phyloP scores from a whole-genome alignment of 805 yeast species.

The Kluyveromyces siamensis region DNA sequence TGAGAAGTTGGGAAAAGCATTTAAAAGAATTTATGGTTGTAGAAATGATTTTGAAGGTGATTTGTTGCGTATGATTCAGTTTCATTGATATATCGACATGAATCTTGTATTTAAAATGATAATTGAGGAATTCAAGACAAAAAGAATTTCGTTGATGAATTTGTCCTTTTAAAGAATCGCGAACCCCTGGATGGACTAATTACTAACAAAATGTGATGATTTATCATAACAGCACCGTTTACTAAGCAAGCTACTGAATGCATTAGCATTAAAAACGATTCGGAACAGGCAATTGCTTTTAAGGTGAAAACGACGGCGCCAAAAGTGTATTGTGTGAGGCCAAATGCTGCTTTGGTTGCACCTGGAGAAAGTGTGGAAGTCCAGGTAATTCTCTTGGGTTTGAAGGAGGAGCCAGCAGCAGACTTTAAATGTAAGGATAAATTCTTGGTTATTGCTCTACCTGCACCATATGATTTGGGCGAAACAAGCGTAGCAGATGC shows the following conservation, averaged over 20 bases:
- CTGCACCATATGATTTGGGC: slow-evolving; percentile 52
- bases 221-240: slow-evolving; percentile 50
- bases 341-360: slow-evolving; percentile 73
- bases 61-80: no score
- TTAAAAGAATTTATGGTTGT: neutral
- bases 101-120: no score
- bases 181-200: neutral
- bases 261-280: slow-evolving; percentile 44
- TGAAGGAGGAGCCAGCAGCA: slow-evolving; percentile 61
- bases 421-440: slow-evolving; percentile 84
- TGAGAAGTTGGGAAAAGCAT: neutral
- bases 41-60: no score
- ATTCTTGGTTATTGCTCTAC: slow-evolving; percentile 80
- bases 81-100: no score
- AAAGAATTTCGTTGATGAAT: no score
- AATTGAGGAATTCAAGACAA: no score
- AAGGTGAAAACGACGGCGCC: slow-evolving; percentile 99
- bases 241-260: slow-evolving; percentile 59
- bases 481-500: slow-evolving; percentile 53
- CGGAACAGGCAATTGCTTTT: slow-evolving; percentile 62
- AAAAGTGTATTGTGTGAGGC: slow-evolving; percentile 89
- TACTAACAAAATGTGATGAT: slow-evolving; percentile 1
- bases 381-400: slow-evolving; percentile 78
- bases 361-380: slow-evolving; percentile 71
- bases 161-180: neutral